These are phyloP conservation scores for Bryoglossum gracile DNA, from an alignment of 495 filamentous ascomycete species.

Conservation along the genomic window DNA sequence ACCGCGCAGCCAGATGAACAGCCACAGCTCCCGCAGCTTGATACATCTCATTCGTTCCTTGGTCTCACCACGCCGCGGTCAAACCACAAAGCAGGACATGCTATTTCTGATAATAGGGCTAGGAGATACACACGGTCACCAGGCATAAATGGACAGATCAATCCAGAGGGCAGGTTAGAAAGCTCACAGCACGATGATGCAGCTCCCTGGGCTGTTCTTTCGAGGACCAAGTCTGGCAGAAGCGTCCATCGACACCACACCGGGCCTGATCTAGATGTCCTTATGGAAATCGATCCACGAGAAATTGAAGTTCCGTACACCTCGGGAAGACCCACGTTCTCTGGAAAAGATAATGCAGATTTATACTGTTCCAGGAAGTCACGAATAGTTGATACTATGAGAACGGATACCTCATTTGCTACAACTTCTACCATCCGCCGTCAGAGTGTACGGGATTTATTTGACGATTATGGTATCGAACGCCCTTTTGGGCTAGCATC, in stretches of 20 bases:
- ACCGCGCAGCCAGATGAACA: conserved; percentile 14
- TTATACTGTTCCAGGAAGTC: background rate
- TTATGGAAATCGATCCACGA: background rate
- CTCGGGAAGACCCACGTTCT: conserved; percentile 11
- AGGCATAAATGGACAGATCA: conserved; percentile 3
- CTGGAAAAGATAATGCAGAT: conserved; percentile 21
- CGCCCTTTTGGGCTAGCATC: conserved; percentile 19
- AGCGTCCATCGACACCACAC: background rate
- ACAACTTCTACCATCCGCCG: conserved; percentile 20
- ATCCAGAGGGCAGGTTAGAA: conserved; percentile 2
- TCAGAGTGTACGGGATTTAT: conserved; percentile 23
- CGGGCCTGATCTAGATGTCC: background rate
- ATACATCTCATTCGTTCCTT: conserved; percentile 11
- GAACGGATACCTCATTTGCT: background rate
- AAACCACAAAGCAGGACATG: conserved; percentile 12
- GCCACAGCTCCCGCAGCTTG: conserved; percentile 9
- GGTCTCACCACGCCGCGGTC: conserved; percentile 10
- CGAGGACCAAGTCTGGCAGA: conserved; percentile 6
- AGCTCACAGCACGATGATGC: conserved; percentile 9
- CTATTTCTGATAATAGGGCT: background rate
- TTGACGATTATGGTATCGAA: conserved; percentile 22
- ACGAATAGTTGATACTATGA: background rate
- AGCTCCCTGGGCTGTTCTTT: conserved; percentile 3
- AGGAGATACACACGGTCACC: conserved; percentile 5
- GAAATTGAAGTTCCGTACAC: conserved; percentile 14